These are phyloP conservation scores for Tubosaeta brunneosetosa DNA, from an alignment of 768 basidiomycete species.

Conservation along the genomic window DNA sequence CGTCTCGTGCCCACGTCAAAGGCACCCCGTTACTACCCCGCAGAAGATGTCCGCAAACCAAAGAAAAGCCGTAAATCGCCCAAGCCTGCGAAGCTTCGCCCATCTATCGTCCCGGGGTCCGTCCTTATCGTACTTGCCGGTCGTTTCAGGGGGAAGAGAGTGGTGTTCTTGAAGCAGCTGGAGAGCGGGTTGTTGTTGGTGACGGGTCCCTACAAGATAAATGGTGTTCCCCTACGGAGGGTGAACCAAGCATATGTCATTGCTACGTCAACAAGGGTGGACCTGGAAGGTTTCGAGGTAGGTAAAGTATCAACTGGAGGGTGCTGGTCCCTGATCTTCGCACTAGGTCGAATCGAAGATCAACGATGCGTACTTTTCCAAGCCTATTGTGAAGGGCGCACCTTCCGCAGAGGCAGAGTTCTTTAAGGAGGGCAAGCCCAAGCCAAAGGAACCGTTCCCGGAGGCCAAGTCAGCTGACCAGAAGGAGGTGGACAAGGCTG, in stretches of 20 bases:
- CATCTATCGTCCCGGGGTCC: constrained; percentile 89
- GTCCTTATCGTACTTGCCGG: constrained; percentile 96
- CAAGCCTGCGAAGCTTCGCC: constrained; percentile 73
- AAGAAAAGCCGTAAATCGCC: constrained; percentile 89
- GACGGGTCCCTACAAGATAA: constrained; percentile 96
- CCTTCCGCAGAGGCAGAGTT: constrained; percentile 93
- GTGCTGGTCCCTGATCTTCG: constrained; percentile 2
- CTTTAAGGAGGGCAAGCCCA: constrained; percentile 91
- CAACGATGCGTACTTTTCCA: constrained; percentile 92
- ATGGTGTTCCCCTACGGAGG: constrained; percentile 95
- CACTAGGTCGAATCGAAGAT: constrained; percentile 79
- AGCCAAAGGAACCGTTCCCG: constrained; percentile 81
- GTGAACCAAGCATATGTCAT: constrained; percentile 99
- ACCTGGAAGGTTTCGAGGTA: constrained; percentile 72
- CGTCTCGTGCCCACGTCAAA: constrained; percentile 83
- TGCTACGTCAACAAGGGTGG: constrained; percentile 92
- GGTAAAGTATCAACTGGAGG: constrained; percentile 22
- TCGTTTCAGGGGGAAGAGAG: constrained; percentile 96
- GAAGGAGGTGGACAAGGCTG: constrained; percentile 75
- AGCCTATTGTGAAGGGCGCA: constrained; percentile 63
- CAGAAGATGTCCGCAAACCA: constrained; percentile 87
- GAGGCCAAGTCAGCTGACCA: constrained; percentile 87
- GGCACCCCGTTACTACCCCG: constrained; percentile 89
- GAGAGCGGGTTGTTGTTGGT: constrained; percentile 89
- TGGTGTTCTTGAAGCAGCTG: constrained; percentile 97